Conservation (phyloP, 345 rosid genomes). For the Moricandia moricandioides region DNA sequence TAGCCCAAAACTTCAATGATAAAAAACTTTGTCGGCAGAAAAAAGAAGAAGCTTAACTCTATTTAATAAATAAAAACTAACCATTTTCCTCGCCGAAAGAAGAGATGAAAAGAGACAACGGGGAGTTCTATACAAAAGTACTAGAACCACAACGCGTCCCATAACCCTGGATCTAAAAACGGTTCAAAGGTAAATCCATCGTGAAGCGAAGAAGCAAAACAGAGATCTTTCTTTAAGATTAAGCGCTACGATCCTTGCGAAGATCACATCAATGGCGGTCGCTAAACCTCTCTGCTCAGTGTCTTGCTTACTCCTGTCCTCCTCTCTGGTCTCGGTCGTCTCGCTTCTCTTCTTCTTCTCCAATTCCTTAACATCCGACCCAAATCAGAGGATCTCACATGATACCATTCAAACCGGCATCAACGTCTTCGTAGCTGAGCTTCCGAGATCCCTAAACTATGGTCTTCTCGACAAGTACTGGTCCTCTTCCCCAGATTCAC, state of each 20-base stretch:
- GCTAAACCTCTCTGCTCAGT: conserved; percentile 36
- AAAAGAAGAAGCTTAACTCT: too few relatives aligned
- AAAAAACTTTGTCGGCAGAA: too few relatives aligned
- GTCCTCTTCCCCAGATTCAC: conserved; percentile 64
- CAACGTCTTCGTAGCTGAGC: conserved; percentile 72
- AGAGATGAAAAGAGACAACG: too few relatives aligned
- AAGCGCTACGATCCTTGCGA: conserved; percentile 29
- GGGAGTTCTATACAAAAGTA: too few relatives aligned
- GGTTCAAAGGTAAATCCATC: too few relatives aligned
- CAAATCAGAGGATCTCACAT: conserved; percentile 13
- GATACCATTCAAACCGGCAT: conserved; percentile 33
- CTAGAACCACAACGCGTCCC: too few relatives aligned
- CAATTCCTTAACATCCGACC: conserved; percentile 2
- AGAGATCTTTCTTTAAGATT: neutral
- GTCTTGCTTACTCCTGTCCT: conserved; percentile 39
- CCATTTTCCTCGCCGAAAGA: too few relatives aligned
- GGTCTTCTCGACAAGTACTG: conserved; percentile 75
- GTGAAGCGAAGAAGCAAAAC: neutral
- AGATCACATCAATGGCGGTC: conserved; percentile 32
- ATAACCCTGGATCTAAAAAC: too few relatives aligned
- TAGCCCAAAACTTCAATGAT: too few relatives aligned
- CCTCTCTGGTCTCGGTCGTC: conserved; percentile 19
- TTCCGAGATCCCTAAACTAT: conserved; percentile 83
- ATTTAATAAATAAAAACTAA: too few relatives aligned
- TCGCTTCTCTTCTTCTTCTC: conserved; percentile 38